These are phyloP conservation scores for Exophiala alcalophila DNA, from an alignment of 2,329 filamentous ascomycete genomes.

Conservation along the genomic window DNA sequence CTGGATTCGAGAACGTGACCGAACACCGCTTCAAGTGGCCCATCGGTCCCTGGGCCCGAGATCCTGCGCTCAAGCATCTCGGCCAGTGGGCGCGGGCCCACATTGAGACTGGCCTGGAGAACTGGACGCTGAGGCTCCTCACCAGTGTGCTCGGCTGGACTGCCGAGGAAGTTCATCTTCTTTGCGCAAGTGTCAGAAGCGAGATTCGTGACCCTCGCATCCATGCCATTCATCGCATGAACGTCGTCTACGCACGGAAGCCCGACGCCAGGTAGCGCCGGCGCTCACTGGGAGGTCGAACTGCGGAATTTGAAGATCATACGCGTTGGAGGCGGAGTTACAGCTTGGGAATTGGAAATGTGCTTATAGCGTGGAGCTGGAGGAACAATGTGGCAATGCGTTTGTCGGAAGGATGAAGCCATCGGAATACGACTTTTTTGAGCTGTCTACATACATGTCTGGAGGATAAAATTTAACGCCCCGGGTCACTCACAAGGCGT, in stretches of 20 bases:
- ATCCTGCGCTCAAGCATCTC: conserved; percentile 33
- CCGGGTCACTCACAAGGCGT: too few species aligned
- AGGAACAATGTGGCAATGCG: too few species aligned
- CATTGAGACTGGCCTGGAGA: conserved; percentile 34
- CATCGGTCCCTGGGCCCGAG: conserved; percentile 34
- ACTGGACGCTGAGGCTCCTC: conserved; percentile 35
- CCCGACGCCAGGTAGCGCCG: conserved; percentile 5
- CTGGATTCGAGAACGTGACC: conserved; percentile 34
- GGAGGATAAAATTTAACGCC: too few species aligned
- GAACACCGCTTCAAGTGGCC: conserved; percentile 34
- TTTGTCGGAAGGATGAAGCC: too few species aligned
- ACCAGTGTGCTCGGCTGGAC: conserved; percentile 33
- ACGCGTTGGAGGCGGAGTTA: too few species aligned
- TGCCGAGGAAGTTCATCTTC: conserved; percentile 25
- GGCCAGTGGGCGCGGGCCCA: conserved; percentile 32
- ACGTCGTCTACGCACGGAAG: conserved; percentile 22
- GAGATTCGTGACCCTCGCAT: conserved; percentile 19
- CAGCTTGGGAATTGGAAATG: too few species aligned
- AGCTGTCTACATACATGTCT: too few species aligned
- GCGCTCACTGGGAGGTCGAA: too few species aligned
- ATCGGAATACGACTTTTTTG: too few species aligned
- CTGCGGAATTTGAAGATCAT: too few species aligned
- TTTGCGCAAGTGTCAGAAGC: conserved; percentile 19
- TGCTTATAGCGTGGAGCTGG: too few species aligned
- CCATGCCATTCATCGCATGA: conserved; percentile 26